Evolutionary conservation across 148 eudicot genomes (phyloP).

Genomic region (Camellia japonica): DNA sequence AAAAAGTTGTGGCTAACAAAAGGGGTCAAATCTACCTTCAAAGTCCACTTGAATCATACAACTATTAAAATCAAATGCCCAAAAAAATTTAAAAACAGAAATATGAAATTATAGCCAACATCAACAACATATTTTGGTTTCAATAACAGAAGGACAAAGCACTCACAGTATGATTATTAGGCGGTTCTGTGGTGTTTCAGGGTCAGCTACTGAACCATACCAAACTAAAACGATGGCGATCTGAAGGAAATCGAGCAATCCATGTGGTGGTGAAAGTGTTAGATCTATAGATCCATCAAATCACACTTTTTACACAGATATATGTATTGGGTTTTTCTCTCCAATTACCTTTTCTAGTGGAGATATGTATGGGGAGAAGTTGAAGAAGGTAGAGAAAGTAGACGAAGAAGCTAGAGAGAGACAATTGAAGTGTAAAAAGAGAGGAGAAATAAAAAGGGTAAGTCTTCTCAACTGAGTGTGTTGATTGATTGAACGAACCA

Average conservation of each 20-base stretch:
- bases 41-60: conserved; percentile 8
- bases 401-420: background rate
- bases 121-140: background rate
- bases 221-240: conserved; percentile 35
- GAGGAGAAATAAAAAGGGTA: background rate
- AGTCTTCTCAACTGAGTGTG: background rate
- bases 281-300: conserved; percentile 59
- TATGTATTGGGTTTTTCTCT: background rate
- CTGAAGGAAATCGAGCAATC: conserved; percentile 18
- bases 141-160: background rate
- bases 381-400: background rate
- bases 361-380: background rate
- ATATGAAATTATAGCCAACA: background rate
- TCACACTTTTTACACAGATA: conserved; percentile 28
- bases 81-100: background rate
- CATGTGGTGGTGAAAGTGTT: conserved; percentile 19
- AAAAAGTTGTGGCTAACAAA: background rate
- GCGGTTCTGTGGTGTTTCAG: conserved; percentile 8
- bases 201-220: conserved; percentile 20
- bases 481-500: conserved; percentile 1
- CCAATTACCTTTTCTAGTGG: background rate
- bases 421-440: conserved; percentile 1
- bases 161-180: conserved; percentile 24
- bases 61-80: conserved; percentile 3
- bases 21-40: conserved; percentile 2